Conservation (phyloP, 257 asterid genomes). For the Galeopsis tetrahit region DNA sequence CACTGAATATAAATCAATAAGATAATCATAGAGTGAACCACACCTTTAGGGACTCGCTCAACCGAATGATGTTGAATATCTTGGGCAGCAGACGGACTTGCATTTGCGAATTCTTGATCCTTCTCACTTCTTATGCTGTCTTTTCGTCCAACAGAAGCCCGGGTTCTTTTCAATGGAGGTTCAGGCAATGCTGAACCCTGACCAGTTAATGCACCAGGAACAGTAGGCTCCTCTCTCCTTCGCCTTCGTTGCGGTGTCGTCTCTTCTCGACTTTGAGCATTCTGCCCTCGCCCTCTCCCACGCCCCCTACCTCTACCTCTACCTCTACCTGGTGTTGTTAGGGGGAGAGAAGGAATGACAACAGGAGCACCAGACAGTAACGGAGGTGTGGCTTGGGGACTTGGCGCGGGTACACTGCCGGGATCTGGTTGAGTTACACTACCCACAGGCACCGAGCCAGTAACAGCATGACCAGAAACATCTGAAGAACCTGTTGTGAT, state of each 20-base stretch:
- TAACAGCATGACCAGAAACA: constrained; percentile 35
- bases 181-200: constrained; percentile 52
- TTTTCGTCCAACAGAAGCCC: constrained; percentile 64
- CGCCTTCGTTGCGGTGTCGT: constrained; percentile 70
- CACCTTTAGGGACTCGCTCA: constrained; percentile 39
- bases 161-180: constrained; percentile 66
- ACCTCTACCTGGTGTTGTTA: constrained; percentile 49
- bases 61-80: constrained; percentile 36
- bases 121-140: constrained; percentile 49
- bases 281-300: constrained; percentile 52
- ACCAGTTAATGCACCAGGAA: constrained; percentile 50
- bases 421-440: constrained; percentile 45
- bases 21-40: constrained; percentile 12
- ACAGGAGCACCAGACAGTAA: constrained; percentile 42
- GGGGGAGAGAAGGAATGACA: constrained; percentile 43
- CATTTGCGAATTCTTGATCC: constrained; percentile 50
- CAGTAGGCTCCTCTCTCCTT: constrained; percentile 60
- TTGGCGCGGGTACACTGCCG: constrained; percentile 40
- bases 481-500: constrained; percentile 32
- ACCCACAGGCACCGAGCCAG: constrained; percentile 41
- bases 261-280: constrained; percentile 63
- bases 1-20: constrained; percentile 14
- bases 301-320: constrained; percentile 62
- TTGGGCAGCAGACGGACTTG: constrained; percentile 42
- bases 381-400: constrained; percentile 43